Evolutionary conservation across 2,329 filamentous ascomycete species (phyloP).

Genomic region (Hymenoscyphus scutula): DNA sequence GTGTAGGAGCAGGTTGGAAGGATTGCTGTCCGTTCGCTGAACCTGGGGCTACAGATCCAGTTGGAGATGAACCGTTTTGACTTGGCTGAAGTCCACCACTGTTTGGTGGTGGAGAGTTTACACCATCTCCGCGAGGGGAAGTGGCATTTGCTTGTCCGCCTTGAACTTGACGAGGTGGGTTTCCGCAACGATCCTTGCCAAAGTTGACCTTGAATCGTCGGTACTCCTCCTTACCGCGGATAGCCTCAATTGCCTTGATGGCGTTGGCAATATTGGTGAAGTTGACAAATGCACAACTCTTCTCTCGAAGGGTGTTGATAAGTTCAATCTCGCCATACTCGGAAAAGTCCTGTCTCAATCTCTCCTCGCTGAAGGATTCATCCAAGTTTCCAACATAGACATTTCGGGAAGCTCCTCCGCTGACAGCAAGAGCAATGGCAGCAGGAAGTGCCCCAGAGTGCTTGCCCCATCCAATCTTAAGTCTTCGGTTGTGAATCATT

Average conservation of each 20-base stretch:
- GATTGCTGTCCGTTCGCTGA: conserved; percentile 43
- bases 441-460: conserved; percentile 95
- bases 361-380: conserved; percentile 95
- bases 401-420: conserved; percentile 94
- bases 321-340: conserved; percentile 98
- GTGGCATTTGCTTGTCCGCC: conserved; percentile 50
- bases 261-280: conserved; percentile 99
- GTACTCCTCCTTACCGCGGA: conserved; percentile 94
- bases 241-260: conserved; percentile 97
- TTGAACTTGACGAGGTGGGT: conserved; percentile 82
- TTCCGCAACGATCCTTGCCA: conserved; percentile 96
- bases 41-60: conserved; percentile 47
- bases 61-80: conserved; percentile 36
- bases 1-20: conserved; percentile 57
- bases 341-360: conserved; percentile 91
- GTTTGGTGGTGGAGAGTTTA: conserved; percentile 52
- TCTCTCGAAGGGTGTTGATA: conserved; percentile 93
- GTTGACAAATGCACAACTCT: conserved; percentile 99
- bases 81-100: conserved; percentile 35
- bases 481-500: conserved; percentile 97
- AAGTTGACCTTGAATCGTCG: conserved; percentile 99
- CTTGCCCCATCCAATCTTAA: conserved; percentile 99
- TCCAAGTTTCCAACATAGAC: conserved; percentile 98
- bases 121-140: conserved; percentile 63
- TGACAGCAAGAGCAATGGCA: conserved; percentile 92